These are phyloP conservation scores for Nigrospora oryzae DNA, from an alignment of 2,329 filamentous ascomycete genomes.

Conservation along the genomic window DNA sequence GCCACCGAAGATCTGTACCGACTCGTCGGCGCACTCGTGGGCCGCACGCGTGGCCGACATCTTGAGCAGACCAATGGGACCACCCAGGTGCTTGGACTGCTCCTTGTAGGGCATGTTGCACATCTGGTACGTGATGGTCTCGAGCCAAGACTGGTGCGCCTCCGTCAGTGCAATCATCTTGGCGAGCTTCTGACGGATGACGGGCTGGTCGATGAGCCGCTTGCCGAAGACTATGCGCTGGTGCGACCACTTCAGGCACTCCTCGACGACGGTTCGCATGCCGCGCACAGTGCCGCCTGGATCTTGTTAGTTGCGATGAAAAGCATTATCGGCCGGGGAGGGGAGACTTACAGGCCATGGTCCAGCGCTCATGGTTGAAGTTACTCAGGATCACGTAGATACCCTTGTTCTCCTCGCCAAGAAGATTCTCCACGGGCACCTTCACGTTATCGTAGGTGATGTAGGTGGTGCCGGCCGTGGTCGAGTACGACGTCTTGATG, in stretches of 20 bases:
- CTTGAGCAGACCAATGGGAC: slow-evolving; percentile 77
- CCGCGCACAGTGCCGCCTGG: slow-evolving; percentile 21
- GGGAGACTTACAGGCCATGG: slow-evolving; percentile 52
- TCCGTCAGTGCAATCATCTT: slow-evolving; percentile 81
- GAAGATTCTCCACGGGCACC: slow-evolving; percentile 68
- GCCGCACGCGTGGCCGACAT: slow-evolving; percentile 68
- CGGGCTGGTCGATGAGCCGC: slow-evolving; percentile 73
- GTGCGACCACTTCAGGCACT: slow-evolving; percentile 82
- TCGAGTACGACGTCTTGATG: slow-evolving; percentile 77
- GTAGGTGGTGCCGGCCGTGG: slow-evolving; percentile 69
- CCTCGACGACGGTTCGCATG: slow-evolving; percentile 42
- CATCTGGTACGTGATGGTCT: slow-evolving; percentile 83
- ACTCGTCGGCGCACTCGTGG: slow-evolving; percentile 76
- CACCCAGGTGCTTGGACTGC: slow-evolving; percentile 67
- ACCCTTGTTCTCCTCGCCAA: slow-evolving; percentile 79
- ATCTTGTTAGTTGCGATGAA: neutral
- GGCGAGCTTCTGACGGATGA: slow-evolving; percentile 77
- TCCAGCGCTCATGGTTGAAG: slow-evolving; percentile 83
- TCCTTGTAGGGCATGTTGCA: slow-evolving; percentile 72
- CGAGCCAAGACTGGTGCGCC: slow-evolving; percentile 78
- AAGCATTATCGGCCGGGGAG: slow-evolving; percentile 7
- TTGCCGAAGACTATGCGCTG: slow-evolving; percentile 81
- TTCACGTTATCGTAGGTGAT: slow-evolving; percentile 82
- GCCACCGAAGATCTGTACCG: slow-evolving; percentile 80
- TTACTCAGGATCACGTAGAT: slow-evolving; percentile 79